A percentile compares a stretch with the other conserved stretches of the same genome.
Conservation (phyloP, 352 stramenopile genomes). For the Thalassiosira mediterranea region DNA sequence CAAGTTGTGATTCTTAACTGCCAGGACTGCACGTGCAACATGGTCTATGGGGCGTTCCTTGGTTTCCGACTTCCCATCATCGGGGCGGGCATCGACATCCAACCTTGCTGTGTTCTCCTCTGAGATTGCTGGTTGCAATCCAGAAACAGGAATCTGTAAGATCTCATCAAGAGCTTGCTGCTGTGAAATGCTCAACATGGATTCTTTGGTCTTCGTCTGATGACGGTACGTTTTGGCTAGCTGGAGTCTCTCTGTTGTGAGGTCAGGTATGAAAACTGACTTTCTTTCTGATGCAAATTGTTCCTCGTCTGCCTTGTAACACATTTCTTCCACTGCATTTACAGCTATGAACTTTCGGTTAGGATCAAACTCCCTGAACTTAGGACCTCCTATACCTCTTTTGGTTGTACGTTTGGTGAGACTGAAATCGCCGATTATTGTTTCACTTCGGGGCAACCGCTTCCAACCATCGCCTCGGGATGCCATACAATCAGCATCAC, state of each 20-base stretch:
- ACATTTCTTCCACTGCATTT: constrained; percentile 45
- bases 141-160: constrained; percentile 56
- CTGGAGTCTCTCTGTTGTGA: constrained; percentile 55
- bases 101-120: constrained; percentile 20
- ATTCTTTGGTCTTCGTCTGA: constrained; percentile 51
- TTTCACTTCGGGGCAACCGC: constrained; percentile 42
- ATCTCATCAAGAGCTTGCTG: constrained; percentile 63
- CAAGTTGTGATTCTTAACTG: constrained; percentile 75
- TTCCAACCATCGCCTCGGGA: constrained; percentile 57
- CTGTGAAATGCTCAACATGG: constrained; percentile 52
- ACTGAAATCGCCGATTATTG: constrained; percentile 52
- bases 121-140: neutral
- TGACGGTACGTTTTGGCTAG: constrained; percentile 44
- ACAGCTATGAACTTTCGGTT: constrained; percentile 55
- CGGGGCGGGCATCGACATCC: constrained; percentile 21
- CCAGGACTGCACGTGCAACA: constrained; percentile 55
- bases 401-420: constrained; percentile 51
- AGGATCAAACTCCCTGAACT: constrained; percentile 44
- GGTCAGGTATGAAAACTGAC: constrained; percentile 60
- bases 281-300: constrained; percentile 49
- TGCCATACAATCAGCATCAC: constrained; percentile 19
- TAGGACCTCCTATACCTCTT: constrained; percentile 36
- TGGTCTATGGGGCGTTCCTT: constrained; percentile 27
- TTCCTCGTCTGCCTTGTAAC: constrained; percentile 33
- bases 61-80: constrained; percentile 11